Percentiles rank a stretch among this genome's conserved stretches.
Evolutionary conservation across 129 eudicot genomes (phyloP).

Genomic region (Chrysanthemum lavandulifolium): DNA sequence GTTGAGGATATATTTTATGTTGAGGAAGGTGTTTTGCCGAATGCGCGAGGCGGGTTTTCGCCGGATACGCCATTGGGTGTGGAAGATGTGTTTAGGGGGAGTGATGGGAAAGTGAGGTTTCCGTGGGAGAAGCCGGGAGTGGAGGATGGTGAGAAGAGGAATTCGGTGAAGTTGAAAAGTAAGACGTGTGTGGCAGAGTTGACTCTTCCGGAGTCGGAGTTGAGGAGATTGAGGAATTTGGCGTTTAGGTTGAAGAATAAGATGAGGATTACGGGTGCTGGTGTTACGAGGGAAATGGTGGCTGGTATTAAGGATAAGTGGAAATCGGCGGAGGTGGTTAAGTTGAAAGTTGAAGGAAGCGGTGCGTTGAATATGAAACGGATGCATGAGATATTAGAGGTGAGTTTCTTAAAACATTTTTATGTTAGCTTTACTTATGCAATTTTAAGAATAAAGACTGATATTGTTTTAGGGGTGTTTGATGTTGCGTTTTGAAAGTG

Average conservation of each 20-base stretch:
- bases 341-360: slow-evolving; percentile 77
- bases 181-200: slow-evolving; percentile 75
- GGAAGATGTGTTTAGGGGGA: slow-evolving; percentile 46
- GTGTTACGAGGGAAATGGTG: slow-evolving; percentile 76
- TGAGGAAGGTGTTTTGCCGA: slow-evolving; percentile 85
- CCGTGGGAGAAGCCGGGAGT: slow-evolving; percentile 80
- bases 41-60: slow-evolving; percentile 87
- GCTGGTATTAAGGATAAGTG: slow-evolving; percentile 74
- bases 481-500: too few species aligned
- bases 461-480: too few species aligned
- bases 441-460: not conserved
- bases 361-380: slow-evolving; percentile 96
- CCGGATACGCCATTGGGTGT: slow-evolving; percentile 55
- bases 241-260: slow-evolving; percentile 61
- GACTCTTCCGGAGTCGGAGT: slow-evolving; percentile 78
- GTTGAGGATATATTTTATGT: slow-evolving; percentile 83
- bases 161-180: slow-evolving; percentile 55
- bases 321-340: slow-evolving; percentile 75
- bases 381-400: slow-evolving; percentile 91
- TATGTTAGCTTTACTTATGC: not conserved
- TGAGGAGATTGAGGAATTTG: slow-evolving; percentile 67
- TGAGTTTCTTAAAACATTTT: slow-evolving; percentile 30
- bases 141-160: slow-evolving; percentile 35
- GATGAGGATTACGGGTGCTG: slow-evolving; percentile 65
- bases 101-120: slow-evolving; percentile 58